Conservation (phyloP, 2,329 filamentous ascomycete genomes). For the Aspergillus sp. region DNA sequence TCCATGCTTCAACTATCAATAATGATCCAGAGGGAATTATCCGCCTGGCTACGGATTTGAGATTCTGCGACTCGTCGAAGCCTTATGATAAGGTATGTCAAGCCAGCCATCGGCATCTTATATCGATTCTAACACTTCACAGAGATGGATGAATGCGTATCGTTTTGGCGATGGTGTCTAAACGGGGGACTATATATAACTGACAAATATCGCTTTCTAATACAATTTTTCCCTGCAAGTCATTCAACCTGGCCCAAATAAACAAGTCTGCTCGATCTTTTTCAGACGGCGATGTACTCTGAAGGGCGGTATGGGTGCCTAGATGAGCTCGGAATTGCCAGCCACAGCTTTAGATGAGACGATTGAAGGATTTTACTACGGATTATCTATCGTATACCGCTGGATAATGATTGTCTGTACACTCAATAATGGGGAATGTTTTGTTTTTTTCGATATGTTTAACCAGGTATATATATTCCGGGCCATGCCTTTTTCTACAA, state of each 20-base stretch:
- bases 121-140: background rate
- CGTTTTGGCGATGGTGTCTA: slow-evolving; percentile 36
- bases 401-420: too few species aligned
- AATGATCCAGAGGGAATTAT: slow-evolving; percentile 53
- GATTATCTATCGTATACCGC: too few species aligned
- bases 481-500: too few species aligned
- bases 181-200: background rate
- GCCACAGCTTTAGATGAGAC: too few species aligned
- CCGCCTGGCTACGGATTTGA: slow-evolving; percentile 56
- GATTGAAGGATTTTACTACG: too few species aligned
- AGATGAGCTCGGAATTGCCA: too few species aligned
- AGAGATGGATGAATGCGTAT: slow-evolving; percentile 44
- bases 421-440: too few species aligned
- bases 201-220: background rate
- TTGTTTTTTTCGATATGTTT: too few species aligned
- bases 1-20: slow-evolving; percentile 59
- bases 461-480: too few species aligned
- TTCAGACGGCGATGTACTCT: too few species aligned
- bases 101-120: background rate
- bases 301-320: too few species aligned
- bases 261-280: too few species aligned
- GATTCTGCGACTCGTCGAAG: slow-evolving; percentile 55
- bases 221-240: background rate
- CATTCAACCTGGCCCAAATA: background rate
- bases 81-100: slow-evolving; percentile 48